These are phyloP conservation scores for Kalmusia sp. DNA, from an alignment of 2,329 filamentous ascomycete genomes.

Conservation along the genomic window DNA sequence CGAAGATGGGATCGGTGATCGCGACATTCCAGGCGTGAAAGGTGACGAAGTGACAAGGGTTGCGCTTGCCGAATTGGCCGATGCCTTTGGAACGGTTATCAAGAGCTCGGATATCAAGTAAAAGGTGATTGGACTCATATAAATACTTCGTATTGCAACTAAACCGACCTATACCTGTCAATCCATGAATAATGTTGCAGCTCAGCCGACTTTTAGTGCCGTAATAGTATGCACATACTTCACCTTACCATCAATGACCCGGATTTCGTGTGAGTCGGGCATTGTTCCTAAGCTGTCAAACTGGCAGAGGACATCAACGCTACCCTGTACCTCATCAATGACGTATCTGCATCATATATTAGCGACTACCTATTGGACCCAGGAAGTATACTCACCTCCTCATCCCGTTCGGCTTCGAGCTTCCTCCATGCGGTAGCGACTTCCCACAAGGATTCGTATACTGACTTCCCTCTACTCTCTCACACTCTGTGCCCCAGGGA, in stretches of 20 bases:
- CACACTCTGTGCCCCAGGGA: constrained; percentile 37
- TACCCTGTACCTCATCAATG: constrained; percentile 36
- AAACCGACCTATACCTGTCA: not conserved
- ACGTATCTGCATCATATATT: constrained; percentile 25
- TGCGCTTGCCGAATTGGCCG: constrained; percentile 64
- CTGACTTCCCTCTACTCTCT: constrained; percentile 33
- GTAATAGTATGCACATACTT: constrained; percentile 44
- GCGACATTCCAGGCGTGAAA: constrained; percentile 68
- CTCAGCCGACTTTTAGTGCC: constrained; percentile 22
- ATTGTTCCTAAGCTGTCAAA: constrained; percentile 37
- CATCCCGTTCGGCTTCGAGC: constrained; percentile 34
- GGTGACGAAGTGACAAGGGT: constrained; percentile 61
- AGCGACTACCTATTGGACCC: not conserved
- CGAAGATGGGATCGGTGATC: constrained; percentile 69
- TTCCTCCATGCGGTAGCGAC: constrained; percentile 30
- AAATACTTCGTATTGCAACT: not conserved
- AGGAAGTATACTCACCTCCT: constrained; percentile 16
- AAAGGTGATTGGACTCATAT: not conserved
- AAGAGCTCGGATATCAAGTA: constrained; percentile 56
- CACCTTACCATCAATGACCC: constrained; percentile 34
- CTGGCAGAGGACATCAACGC: constrained; percentile 38
- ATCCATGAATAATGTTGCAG: not conserved
- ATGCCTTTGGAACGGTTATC: constrained; percentile 69
- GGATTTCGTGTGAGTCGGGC: constrained; percentile 40
- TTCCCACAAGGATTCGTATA: constrained; percentile 35